Evolutionary conservation across 2,329 filamentous ascomycete species (phyloP), one percentile per base, ranked within the genome.

Genomic region (Claviceps cyperi): DNA sequence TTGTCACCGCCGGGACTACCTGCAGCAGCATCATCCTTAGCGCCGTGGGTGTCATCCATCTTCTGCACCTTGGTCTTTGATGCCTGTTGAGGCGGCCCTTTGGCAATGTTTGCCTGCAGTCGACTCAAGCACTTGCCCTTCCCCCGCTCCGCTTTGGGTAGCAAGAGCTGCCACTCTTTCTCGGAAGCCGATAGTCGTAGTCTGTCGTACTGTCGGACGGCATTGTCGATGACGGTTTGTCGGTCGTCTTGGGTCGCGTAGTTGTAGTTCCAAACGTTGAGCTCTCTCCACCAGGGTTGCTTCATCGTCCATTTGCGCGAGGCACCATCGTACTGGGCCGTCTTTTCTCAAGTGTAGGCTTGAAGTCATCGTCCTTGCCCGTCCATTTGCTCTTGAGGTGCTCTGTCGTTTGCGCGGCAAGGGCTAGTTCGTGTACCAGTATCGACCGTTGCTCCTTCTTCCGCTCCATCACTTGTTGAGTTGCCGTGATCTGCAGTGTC

Each of bases 231-330:
- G 54, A 77, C 73, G 57, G 72, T 66, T 60, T 86, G 70, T 32
- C 80, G 74, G 53, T 79, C 72, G 35, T 75, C 71, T 17, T 71
- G 64, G 38, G 62, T 68, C 43, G 69, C 66, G 58, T 83, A 83
- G 28, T 74, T 66, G 60, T 80, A 81, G 51, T 71, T 74, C 72
- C 76, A 83, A 21, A 81, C 76, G 55, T 83, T 78, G 14, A 83
- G 69, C 55, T 83, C 80, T 62, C 75, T 81, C 73, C 75, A 83
- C 54, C 72, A 77, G 22, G 69, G 65, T 63, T 76, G 78, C 53
- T 74, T 72, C 56, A 83, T 63, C 36, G 67, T 64, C 71, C 75
- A 83, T 55, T 71, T 78, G 53, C 75, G 70, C 4, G 65, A 65
- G 2, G 67, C 62, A 4, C 68, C 54, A 51, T 74, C 69, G 49